A percentile compares a stretch with the other conserved stretches of the same genome.
phyloP scores from a whole-genome alignment of 495 filamentous ascomycete genomes.

The Penicillium roqueforti region DNA sequence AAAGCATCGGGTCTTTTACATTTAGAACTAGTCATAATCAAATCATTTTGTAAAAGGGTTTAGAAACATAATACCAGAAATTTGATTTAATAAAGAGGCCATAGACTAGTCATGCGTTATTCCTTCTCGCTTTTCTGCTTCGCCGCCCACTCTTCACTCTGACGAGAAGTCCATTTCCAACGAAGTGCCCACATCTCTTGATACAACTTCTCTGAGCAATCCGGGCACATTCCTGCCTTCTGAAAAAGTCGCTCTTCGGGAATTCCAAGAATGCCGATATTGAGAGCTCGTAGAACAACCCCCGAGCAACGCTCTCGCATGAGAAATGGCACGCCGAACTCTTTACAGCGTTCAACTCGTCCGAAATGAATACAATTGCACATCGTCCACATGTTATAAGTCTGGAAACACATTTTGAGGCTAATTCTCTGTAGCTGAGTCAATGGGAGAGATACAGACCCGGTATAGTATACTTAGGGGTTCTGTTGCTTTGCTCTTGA shows the following conservation, averaged over 20 bases:
- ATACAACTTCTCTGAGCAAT: slow-evolving; percentile 5
- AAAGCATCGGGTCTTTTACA: neutral
- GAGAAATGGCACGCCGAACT: neutral
- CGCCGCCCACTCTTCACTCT: slow-evolving; percentile 4
- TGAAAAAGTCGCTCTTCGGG: neutral
- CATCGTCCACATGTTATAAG: neutral
- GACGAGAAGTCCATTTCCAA: slow-evolving; percentile 4
- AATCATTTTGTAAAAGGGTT: neutral
- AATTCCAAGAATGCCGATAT: neutral
- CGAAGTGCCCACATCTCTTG: slow-evolving; percentile 5
- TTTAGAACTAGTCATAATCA: neutral
- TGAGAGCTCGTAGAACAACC: neutral
- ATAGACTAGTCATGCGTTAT: too few species aligned
- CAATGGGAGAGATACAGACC: neutral
- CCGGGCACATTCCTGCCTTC: neutral
- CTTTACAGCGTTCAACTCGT: neutral
- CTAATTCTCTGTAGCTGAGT: too few species aligned
- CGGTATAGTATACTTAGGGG: neutral
- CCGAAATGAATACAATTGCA: slow-evolving; percentile 1
- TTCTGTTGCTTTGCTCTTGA: neutral
- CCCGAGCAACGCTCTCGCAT: neutral
- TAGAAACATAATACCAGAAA: neutral
- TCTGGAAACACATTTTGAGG: neutral
- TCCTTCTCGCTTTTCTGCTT: neutral
- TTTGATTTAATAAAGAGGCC: too few species aligned